These are phyloP conservation scores for Mortierella antarctica DNA, from an alignment of 192 early-diverging fungal genomes.

Conservation along the genomic window DNA sequence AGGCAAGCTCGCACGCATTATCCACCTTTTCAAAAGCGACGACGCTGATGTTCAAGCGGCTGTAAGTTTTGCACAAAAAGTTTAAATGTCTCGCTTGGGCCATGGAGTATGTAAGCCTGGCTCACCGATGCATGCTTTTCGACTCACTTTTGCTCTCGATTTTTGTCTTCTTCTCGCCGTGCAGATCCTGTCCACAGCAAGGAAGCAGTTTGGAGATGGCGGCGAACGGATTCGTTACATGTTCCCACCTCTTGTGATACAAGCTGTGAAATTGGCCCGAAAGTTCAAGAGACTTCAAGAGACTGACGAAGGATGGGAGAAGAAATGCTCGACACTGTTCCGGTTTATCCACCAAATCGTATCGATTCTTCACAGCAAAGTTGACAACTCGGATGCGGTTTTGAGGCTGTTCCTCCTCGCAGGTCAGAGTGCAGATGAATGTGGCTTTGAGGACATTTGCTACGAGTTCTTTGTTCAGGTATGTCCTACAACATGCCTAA, in stretches of 20 bases:
- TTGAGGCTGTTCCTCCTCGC: slow-evolving; percentile 88
- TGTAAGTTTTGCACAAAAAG: background rate
- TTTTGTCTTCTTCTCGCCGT: no score
- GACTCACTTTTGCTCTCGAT: no score
- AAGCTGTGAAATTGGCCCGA: slow-evolving; percentile 71
- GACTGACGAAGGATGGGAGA: slow-evolving; percentile 70
- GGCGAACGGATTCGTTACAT: slow-evolving; percentile 93
- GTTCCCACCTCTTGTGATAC: slow-evolving; percentile 86
- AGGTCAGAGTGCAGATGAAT: slow-evolving; percentile 88
- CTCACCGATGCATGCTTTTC: no score
- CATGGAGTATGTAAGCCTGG: no score
- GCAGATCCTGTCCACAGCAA: slow-evolving; percentile 76
- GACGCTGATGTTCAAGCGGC: slow-evolving; percentile 84
- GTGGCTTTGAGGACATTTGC: slow-evolving; percentile 91
- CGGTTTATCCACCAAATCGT: slow-evolving; percentile 93
- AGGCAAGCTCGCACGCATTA: slow-evolving; percentile 84
- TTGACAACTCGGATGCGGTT: slow-evolving; percentile 65
- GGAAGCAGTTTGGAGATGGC: slow-evolving; percentile 90
- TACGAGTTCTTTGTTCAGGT: slow-evolving; percentile 97
- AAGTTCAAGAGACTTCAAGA: slow-evolving; percentile 61
- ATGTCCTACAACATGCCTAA: background rate
- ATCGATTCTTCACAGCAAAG: slow-evolving; percentile 74
- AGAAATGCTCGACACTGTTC: slow-evolving; percentile 80
- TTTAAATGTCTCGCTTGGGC: no score
- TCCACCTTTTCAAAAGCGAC: slow-evolving; percentile 77